Evolutionary conservation across 129 eudicot genomes (phyloP), one percentile per base, ranked within the genome.

Genomic region (Erigeron canadensis): DNA sequence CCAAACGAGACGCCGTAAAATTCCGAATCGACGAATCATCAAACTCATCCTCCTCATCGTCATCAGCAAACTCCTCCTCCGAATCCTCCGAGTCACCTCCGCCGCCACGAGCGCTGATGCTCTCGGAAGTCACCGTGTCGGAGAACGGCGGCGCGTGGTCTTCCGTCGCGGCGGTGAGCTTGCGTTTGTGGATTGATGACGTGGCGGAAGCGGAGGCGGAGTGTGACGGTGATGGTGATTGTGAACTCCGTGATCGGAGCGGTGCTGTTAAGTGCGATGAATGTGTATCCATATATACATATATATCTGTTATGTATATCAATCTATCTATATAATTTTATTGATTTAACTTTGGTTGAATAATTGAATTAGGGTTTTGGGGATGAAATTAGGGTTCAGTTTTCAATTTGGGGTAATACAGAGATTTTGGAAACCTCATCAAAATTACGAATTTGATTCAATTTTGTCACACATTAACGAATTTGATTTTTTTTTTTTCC

Each of bases 121-220:
- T 89, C 78, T 93, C 98, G 70, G 89, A 86, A 78, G 62, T 90
- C 91, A 68, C 90, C 89, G 95, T 88, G 87, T 84, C 93, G 77
- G 95, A 84, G 74, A 88, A 83, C 44, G 88, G 95, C 7, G 96
- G 98, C 63, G 96, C 95, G 86, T 85, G 95, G 80, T 87, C 91
- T 11, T 87, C 90, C 15, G 89, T 68, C 59, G 89, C 80, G 45
- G 89, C 80, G 45, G 28, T 64, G 28, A 86, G 86, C 65, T 86
- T 89, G 41, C 96, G 96, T 69, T 93, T 89, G 88, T 77, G 98
- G 75, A 86, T 79, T 34, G 96, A 93, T 5, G 98, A 93, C n/a
- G 96, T 89, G 75, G 95, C 96, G 39, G 81, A 92, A 67, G 91
- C 96, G 47, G 98, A 92, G 16, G 93, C 96, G 45, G 98, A 92